Evolutionary conservation across 2,329 filamentous ascomycete genomes (phyloP).

Genomic region (Byssochlamys sp.): DNA sequence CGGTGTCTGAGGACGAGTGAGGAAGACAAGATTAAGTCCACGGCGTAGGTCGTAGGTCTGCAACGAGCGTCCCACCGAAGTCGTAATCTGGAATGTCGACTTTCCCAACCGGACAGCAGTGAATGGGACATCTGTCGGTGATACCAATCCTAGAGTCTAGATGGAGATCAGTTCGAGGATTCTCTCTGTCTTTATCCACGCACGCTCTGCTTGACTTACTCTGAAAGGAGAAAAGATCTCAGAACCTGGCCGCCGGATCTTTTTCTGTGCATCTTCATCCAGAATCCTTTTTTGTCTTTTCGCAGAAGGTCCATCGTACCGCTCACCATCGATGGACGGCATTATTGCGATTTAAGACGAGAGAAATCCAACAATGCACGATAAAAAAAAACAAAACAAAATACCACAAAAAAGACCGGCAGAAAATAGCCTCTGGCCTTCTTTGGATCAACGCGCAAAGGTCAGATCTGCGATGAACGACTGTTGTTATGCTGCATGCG

Average conservation of each 20-base stretch:
- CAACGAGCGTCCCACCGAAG: constrained; percentile 76
- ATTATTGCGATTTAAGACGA: constrained; percentile 22
- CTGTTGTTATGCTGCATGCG: neutral
- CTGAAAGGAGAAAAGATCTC: constrained; percentile 88
- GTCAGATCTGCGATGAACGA: neutral
- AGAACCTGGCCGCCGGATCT: constrained; percentile 47
- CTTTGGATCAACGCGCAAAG: neutral
- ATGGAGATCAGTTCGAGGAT: constrained; percentile 1
- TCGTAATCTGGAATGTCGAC: constrained; percentile 94
- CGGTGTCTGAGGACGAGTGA: constrained; percentile 83
- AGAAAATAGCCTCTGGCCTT: neutral
- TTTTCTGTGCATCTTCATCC: constrained; percentile 32
- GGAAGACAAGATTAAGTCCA: constrained; percentile 84
- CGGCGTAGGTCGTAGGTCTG: constrained; percentile 92
- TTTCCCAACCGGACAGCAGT: constrained; percentile 81
- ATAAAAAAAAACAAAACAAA: constrained; percentile 1
- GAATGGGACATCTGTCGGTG: constrained; percentile 81
- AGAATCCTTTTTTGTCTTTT: constrained; percentile 64
- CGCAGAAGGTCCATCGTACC: constrained; percentile 52
- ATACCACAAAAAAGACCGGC: neutral
- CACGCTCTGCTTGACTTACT: constrained; percentile 45
- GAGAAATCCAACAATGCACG: neutral
- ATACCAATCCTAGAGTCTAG: constrained; percentile 79
- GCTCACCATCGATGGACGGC: constrained; percentile 41
- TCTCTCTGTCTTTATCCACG: neutral